Base-by-base conservation (phyloP, 164 flowering plant species). In the Magnolia sinica region DNA sequence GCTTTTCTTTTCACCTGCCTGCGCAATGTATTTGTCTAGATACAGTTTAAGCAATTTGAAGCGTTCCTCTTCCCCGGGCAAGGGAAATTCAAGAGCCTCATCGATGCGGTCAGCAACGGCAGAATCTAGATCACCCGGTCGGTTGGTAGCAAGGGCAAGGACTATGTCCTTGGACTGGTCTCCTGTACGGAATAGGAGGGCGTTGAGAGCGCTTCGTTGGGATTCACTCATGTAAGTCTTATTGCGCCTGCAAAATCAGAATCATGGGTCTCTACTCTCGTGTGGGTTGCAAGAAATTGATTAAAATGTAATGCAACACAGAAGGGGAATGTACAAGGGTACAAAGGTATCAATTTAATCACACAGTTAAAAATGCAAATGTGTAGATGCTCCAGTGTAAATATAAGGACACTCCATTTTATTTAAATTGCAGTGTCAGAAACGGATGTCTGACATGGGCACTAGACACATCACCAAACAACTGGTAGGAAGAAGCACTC, bases 141-240 rank as follows among this genome's bases (percentile, higher is more conserved):
- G 95, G 84, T 95, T 95, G 18, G 98, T 95, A 45, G 99, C 99
- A 55, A 95, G 96, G 27, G 97, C 99, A 66, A 95, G 92, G 61
- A 94, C 99, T 74, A 95, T 89, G 79, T 95, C 98, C 77, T 94
- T 95, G 49, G 99, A 95, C 85, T 95, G 99, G 84, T 95, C 99
- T 58, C 99, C 99, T 0, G 99, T 94, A 29, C 97, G 95, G 82
- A 91, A 92, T 51, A 95, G 90, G 13, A 95, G 91, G 14, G 99
- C 99, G 84, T 95, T 95, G 23, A 95, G 92, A 29, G 99, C 99
- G 80, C 99, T 95, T 74, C 99, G 87, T 75, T 95, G 99, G 69
- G 99, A 97, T 88, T 95, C 99, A 80, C 99, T 95, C 99, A 95
- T 94, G 73, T 95, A 89, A 55, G 92, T 95, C 83, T 94, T 95